Percentiles rank a stretch among this genome's conserved stretches.
Evolutionary conservation across 202 grass and related monocot genomes (phyloP).

Genomic region (Schoenoplectus tabernaemontani): DNA sequence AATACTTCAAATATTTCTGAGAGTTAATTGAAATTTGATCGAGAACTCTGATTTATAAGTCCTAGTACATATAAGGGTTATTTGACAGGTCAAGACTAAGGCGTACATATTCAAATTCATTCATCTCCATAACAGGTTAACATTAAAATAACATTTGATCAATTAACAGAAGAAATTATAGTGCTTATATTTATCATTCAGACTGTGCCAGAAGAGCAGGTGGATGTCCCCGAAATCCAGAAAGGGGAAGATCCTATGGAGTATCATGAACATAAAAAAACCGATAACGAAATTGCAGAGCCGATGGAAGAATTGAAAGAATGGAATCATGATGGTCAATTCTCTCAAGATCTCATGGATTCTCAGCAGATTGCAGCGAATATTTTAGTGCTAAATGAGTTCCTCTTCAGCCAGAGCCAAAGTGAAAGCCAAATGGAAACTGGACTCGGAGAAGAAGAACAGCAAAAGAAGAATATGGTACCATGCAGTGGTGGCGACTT

Average conservation of each 20-base stretch:
- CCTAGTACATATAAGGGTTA: neutral
- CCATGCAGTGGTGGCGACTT: neutral
- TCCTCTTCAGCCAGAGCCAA: slow-evolving; percentile 69
- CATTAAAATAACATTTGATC: too few species aligned
- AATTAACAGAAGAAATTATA: too few species aligned
- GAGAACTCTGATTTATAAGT: neutral
- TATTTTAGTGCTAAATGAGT: slow-evolving; percentile 65
- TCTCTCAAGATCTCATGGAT: slow-evolving; percentile 63
- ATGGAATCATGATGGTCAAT: slow-evolving; percentile 54
- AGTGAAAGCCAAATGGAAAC: slow-evolving; percentile 20
- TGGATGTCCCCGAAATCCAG: slow-evolving; percentile 27
- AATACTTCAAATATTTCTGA: too few species aligned
- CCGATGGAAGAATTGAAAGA: slow-evolving; percentile 53
- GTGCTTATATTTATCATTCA: neutral
- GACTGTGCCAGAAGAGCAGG: slow-evolving; percentile 27
- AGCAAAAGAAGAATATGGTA: slow-evolving; percentile 16
- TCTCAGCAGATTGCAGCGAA: slow-evolving; percentile 78
- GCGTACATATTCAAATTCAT: neutral
- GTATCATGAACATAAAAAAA: slow-evolving; percentile 31
- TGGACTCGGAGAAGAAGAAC: slow-evolving; percentile 9
- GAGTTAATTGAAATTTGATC: too few species aligned
- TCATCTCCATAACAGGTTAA: neutral
- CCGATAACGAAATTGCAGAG: slow-evolving; percentile 33
- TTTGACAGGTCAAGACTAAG: neutral
- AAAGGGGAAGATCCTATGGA: slow-evolving; percentile 32